These are phyloP conservation scores for Malassezia arunalokei DNA, from an alignment of 1,284 basidiomycete genomes.

Conservation along the genomic window DNA sequence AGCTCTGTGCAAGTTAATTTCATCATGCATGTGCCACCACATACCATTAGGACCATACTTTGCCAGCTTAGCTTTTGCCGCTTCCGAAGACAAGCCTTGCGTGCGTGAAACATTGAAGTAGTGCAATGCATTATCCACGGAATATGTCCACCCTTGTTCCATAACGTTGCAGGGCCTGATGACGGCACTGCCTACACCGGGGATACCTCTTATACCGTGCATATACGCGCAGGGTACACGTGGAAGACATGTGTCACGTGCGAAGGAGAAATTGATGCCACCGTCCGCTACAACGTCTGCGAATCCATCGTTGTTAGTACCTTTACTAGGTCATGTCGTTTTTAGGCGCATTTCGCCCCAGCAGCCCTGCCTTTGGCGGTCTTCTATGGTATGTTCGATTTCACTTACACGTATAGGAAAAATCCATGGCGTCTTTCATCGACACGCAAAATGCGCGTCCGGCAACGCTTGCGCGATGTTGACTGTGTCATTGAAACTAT, in stretches of 20 bases:
- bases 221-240: not conserved
- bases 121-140: constrained; percentile 30
- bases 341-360: constrained; percentile 56
- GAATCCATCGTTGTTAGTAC: not conserved
- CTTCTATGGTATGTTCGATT: constrained; percentile 58
- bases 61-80: constrained; percentile 23
- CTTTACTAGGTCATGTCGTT: constrained; percentile 20
- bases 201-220: no score
- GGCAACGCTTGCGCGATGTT: constrained; percentile 75
- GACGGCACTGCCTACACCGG: no score
- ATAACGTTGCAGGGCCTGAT: constrained; percentile 8
- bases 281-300: no score
- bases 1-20: constrained; percentile 47
- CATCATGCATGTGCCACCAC: not conserved
- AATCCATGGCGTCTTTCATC: constrained; percentile 80
- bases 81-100: constrained; percentile 28
- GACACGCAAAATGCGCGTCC: constrained; percentile 80
- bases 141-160: constrained; percentile 38
- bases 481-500: constrained; percentile 85
- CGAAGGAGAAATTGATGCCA: not conserved
- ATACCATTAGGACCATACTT: constrained; percentile 30
- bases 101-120: constrained; percentile 24
- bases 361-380: constrained; percentile 58
- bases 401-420: constrained; percentile 57
- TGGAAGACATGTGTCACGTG: constrained; percentile 7